phyloP scores from a whole-genome alignment of 495 filamentous ascomycete species.

The Sordaria brevicollis region DNA sequence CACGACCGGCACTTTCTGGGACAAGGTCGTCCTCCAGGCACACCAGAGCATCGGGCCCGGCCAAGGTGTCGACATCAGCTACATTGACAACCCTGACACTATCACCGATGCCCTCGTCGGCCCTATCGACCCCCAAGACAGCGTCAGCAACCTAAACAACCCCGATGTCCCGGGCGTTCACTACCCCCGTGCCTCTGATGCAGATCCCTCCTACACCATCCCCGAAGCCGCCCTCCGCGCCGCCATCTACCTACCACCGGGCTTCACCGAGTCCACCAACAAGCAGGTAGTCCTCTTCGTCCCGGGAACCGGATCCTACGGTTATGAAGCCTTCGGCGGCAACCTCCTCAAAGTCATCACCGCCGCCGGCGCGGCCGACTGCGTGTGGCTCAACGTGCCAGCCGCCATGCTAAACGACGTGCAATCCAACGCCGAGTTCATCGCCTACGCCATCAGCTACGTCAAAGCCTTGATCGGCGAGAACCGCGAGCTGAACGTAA shows the following conservation, averaged over 20 bases:
- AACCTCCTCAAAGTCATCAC: constrained; percentile 35
- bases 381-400: constrained; percentile 43
- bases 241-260: neutral
- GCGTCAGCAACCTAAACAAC: neutral
- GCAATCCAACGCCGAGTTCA: constrained; percentile 33
- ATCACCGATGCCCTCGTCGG: neutral
- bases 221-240: neutral
- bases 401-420: constrained; percentile 27
- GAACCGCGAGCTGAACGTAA: constrained; percentile 22
- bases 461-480: constrained; percentile 24
- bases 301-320: constrained; percentile 35
- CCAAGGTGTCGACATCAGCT: neutral
- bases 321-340: constrained; percentile 24
- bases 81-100: neutral
- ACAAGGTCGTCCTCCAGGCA: neutral
- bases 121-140: neutral
- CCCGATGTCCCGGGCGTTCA: neutral
- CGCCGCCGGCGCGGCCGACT: constrained; percentile 22
- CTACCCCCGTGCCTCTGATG: neutral
- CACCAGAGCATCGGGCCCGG: neutral
- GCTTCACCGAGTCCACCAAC: neutral
- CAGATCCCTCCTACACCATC: neutral
- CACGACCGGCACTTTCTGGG: neutral
- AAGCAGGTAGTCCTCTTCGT: constrained; percentile 25
- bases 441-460: constrained; percentile 37